phyloP scores from a whole-genome alignment of 306 rosid genomes.

The Urtica urens region DNA sequence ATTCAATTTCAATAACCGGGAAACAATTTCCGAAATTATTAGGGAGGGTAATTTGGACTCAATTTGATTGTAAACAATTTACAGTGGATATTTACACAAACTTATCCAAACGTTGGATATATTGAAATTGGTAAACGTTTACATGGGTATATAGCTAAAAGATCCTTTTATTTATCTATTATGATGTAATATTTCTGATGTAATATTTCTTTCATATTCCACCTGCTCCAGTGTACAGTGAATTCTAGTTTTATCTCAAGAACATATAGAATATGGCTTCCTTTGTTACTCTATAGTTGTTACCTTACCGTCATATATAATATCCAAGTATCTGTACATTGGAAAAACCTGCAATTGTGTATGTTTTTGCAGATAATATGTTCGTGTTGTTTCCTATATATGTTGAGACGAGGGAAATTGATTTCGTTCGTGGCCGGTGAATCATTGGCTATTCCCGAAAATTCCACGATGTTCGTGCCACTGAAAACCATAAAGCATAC shows the following conservation, averaged over 20 bases:
- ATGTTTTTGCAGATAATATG: slow-evolving; percentile 59
- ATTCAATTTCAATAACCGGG: too few relatives aligned
- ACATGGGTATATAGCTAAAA: too few relatives aligned
- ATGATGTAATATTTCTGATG: too few relatives aligned
- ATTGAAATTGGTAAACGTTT: too few relatives aligned
- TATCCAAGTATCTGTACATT: neutral
- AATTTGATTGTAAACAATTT: too few relatives aligned
- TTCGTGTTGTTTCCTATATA: slow-evolving; percentile 64
- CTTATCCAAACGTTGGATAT: too few relatives aligned
- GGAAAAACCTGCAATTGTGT: slow-evolving; percentile 13
- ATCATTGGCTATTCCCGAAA: slow-evolving; percentile 38
- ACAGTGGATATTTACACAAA: too few relatives aligned
- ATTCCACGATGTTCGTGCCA: slow-evolving; percentile 43
- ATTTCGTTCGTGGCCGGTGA: slow-evolving; percentile 60
- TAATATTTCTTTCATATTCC: neutral
- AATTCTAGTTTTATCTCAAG: too few relatives aligned
- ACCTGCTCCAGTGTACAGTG: neutral
- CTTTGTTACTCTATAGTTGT: neutral
- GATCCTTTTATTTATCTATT: too few relatives aligned
- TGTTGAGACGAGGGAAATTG: slow-evolving; percentile 54
- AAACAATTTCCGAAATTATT: too few relatives aligned
- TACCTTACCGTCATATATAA: neutral
- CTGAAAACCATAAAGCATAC: slow-evolving; percentile 68
- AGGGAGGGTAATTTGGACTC: too few relatives aligned
- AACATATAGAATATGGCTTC: neutral